phyloP scores from a whole-genome alignment of 805 yeast genomes.

The Pichia membranifaciens region DNA sequence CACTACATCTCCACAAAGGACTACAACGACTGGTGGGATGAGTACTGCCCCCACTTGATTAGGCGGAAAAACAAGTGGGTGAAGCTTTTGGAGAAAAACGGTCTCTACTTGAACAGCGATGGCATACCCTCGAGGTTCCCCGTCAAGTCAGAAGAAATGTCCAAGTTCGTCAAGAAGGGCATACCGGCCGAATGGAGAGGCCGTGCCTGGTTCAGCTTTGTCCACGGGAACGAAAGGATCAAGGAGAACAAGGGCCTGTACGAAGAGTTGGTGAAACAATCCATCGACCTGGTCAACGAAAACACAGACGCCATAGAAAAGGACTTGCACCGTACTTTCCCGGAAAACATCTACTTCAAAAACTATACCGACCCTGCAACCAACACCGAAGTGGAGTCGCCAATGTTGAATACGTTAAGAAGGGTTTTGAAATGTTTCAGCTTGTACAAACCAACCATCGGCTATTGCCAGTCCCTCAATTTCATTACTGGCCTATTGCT shows the following conservation, averaged over 20 bases:
- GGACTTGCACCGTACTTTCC: conserved; percentile 90
- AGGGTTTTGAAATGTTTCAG: conserved; percentile 82
- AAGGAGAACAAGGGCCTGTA: conserved; percentile 70
- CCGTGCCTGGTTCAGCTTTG: conserved; percentile 92
- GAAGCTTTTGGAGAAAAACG: conserved; percentile 56
- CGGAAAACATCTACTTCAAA: conserved; percentile 82
- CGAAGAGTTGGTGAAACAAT: conserved; percentile 56
- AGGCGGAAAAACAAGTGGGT: conserved; percentile 78
- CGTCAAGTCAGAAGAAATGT: conserved; percentile 68
- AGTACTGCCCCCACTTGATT: conserved; percentile 56
- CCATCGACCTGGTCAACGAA: conserved; percentile 48
- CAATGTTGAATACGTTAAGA: conserved; percentile 64
- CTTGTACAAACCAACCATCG: conserved; percentile 79
- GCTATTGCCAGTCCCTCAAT: conserved; percentile 93
- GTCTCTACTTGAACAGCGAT: conserved; percentile 44
- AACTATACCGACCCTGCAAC: conserved; percentile 18
- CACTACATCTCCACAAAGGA: conserved; percentile 45
- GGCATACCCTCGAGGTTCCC: conserved; percentile 63
- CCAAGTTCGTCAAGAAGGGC: conserved; percentile 81
- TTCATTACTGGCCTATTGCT: conserved; percentile 84
- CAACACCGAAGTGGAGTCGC: conserved; percentile 44
- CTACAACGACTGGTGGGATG: conserved; percentile 72
- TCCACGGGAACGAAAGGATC: conserved; percentile 62
- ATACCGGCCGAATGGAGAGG: conserved; percentile 98
- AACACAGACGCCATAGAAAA: conserved; percentile 89